Conservation (phyloP, 306 rosid genomes). For the Vicia villosa region DNA sequence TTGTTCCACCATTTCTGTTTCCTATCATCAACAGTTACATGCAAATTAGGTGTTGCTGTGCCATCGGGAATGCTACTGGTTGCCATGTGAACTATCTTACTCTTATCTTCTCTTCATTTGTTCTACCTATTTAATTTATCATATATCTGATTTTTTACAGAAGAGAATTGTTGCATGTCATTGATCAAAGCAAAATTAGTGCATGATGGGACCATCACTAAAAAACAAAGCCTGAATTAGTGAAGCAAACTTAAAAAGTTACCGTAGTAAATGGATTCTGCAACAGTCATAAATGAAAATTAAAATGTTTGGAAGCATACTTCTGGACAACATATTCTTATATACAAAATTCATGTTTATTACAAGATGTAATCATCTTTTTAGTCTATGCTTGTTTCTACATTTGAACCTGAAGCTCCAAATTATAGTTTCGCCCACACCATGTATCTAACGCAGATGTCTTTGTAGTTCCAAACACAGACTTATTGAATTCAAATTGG, state of each 20-base stretch:
- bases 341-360: not conserved
- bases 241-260: no score
- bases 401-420: not conserved
- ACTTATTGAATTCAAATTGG: no score
- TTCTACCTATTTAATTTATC: no score
- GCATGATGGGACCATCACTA: no score
- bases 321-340: not conserved
- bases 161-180: no score
- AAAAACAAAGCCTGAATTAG: no score
- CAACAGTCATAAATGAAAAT: no score
- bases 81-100: not conserved
- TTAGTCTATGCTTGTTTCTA: not conserved
- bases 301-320: no score
- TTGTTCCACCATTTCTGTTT: constrained; percentile 54
- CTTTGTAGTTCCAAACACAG: not conserved
- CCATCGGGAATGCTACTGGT: not conserved
- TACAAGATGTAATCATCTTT: not conserved
- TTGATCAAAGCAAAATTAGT: no score
- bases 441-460: not conserved
- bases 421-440: not conserved
- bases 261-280: no score
- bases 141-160: no score
- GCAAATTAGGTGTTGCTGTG: constrained; percentile 15
- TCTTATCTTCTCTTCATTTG: not conserved
- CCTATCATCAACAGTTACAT: constrained; percentile 1